Evolutionary conservation across 1,284 basidiomycete genomes (phyloP).

Genomic region (Cryptococcus wingfieldii): DNA sequence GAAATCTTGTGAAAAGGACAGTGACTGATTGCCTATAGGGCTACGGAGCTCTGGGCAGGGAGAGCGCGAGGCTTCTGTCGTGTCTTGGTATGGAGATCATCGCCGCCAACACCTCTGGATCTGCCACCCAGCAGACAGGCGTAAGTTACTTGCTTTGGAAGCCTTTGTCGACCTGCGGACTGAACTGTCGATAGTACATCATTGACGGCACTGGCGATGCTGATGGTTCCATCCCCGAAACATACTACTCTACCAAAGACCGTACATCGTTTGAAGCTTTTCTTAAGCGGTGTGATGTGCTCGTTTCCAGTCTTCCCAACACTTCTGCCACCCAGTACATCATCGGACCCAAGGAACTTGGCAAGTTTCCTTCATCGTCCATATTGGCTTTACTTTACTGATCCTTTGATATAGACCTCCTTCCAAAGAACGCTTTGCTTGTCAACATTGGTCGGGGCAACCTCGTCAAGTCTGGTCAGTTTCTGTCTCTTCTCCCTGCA

Average conservation of each 20-base stretch:
- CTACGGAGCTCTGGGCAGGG: slow-evolving; percentile 36
- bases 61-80: slow-evolving; percentile 38
- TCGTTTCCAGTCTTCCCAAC: slow-evolving; percentile 38
- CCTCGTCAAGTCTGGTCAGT: slow-evolving; percentile 31
- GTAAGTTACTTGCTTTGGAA: neutral
- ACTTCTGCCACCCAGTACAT: neutral
- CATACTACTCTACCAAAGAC: slow-evolving; percentile 35
- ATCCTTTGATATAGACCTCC: slow-evolving; percentile 4
- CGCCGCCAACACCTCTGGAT: slow-evolving; percentile 42
- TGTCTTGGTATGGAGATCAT: slow-evolving; percentile 34
- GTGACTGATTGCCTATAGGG: slow-evolving; percentile 6
- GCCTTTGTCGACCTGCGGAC: neutral
- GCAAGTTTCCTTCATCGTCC: neutral
- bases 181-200: neutral
- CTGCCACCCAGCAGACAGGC: slow-evolving; percentile 1
- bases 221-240: neutral
- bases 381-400: neutral
- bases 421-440: slow-evolving; percentile 37
- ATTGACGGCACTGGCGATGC: neutral
- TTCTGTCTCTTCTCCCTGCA: slow-evolving; percentile 1
- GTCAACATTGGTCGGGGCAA: slow-evolving; percentile 47
- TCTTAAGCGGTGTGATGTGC: slow-evolving; percentile 28
- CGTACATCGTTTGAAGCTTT: slow-evolving; percentile 30
- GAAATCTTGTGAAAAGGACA: neutral
- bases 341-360: neutral